Evolutionary conservation across 2,329 filamentous ascomycete genomes (phyloP).

Genomic region (Drechslerella coelobrocha): DNA sequence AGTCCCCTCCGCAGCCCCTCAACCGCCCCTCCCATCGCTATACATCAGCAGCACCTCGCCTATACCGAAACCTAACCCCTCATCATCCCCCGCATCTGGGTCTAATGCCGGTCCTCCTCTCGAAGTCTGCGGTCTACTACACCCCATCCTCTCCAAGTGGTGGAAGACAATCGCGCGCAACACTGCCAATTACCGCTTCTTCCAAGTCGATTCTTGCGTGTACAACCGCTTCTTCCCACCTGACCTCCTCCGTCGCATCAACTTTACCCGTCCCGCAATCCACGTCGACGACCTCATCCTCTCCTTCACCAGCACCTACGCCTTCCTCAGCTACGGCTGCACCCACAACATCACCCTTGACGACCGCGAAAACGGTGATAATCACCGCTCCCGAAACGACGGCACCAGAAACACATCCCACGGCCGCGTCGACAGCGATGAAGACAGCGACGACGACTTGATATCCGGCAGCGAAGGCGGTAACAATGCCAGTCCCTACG

Average conservation of each 20-base stretch:
- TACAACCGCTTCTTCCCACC: conserved; percentile 48
- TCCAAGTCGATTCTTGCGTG: conserved; percentile 45
- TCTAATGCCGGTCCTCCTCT: background rate
- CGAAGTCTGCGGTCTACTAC: conserved; percentile 36
- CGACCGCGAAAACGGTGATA: conserved; percentile 15
- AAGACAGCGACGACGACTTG: conserved; percentile 15
- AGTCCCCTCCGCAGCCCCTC: background rate
- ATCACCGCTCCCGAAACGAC: conserved; percentile 10
- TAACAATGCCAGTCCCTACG: conserved; percentile 6
- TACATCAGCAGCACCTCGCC: conserved; percentile 35
- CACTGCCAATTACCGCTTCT: conserved; percentile 42
- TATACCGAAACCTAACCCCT: conserved; percentile 12
- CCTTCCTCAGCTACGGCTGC: conserved; percentile 40
- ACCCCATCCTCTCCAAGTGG: conserved; percentile 44
- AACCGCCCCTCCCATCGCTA: background rate
- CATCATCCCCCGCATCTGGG: background rate
- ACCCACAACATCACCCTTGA: conserved; percentile 38
- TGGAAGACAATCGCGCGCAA: conserved; percentile 49
- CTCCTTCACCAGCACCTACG: conserved; percentile 43
- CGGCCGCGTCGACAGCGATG: conserved; percentile 1
- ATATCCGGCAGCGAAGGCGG: conserved; percentile 1
- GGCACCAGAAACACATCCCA: background rate
- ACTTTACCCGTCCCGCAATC: conserved; percentile 36
- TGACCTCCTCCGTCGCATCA: conserved; percentile 34
- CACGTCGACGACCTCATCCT: conserved; percentile 43